Evolutionary conservation across 1,139 yeast genomes (phyloP).

Genomic region (Geotrichum fermentans): DNA sequence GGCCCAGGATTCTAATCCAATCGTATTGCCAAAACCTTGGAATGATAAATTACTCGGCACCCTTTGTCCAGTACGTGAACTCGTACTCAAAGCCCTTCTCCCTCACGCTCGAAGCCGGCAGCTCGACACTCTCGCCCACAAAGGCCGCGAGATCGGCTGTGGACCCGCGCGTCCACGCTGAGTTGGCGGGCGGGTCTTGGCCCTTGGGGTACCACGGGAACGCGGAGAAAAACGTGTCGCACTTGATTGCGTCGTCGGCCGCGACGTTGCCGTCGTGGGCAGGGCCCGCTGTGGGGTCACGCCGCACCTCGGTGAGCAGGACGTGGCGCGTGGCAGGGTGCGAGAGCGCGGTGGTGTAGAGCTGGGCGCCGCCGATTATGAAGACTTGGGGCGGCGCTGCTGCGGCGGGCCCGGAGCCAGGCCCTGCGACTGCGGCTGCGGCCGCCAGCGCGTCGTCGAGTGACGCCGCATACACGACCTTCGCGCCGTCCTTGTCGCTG

Average conservation of each 20-base stretch:
- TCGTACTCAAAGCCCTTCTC: constrained; percentile 50
- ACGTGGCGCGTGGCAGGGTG: constrained; percentile 50
- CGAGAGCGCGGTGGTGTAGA: constrained; percentile 56
- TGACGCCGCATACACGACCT: constrained; percentile 42
- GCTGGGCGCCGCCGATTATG: constrained; percentile 90
- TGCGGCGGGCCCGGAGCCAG: constrained; percentile 17
- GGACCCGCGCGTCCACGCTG: constrained; percentile 35
- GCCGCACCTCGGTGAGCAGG: constrained; percentile 64
- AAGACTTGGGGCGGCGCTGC: constrained; percentile 45
- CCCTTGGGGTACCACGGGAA: constrained; percentile 29
- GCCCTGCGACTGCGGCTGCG: constrained; percentile 25
- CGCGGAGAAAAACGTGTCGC: constrained; percentile 62
- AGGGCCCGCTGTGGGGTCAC: constrained; percentile 29
- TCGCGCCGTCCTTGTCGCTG: constrained; percentile 21
- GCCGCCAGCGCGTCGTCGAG: constrained; percentile 44
- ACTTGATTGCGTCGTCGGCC: constrained; percentile 25
- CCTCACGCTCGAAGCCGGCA: constrained; percentile 38
- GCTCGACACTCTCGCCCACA: constrained; percentile 39
- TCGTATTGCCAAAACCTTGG: too few species aligned
- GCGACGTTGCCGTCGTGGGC: neutral
- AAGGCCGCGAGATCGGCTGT: constrained; percentile 41
- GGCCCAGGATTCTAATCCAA: too few species aligned
- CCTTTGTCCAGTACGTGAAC: constrained; percentile 46
- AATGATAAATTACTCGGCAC: too few species aligned
- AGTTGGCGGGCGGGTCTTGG: constrained; percentile 22